These are phyloP conservation scores for Flaveria linearis DNA, from an alignment of 129 eudicot genomes.

Conservation along the genomic window DNA sequence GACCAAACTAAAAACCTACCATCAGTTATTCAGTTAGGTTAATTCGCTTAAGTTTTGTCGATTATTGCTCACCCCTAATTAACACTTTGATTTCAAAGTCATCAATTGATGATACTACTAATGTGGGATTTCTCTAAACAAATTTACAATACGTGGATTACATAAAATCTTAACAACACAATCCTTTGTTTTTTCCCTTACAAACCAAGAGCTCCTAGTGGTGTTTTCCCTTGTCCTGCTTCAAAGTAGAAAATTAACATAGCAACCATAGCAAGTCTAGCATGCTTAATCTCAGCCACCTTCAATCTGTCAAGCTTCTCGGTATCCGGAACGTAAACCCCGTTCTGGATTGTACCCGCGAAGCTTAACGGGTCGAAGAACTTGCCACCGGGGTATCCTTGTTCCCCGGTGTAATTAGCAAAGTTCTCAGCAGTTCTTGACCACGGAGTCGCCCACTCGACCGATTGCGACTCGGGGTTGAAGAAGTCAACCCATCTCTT, in stretches of 20 bases:
- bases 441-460: constrained; percentile 99
- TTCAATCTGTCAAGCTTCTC: constrained; percentile 96
- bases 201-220: constrained; percentile 93
- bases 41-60: no score
- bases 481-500: constrained; percentile 98
- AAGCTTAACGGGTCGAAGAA: constrained; percentile 84
- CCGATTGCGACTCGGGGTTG: constrained; percentile 92
- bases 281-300: constrained; percentile 94
- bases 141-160: constrained; percentile 46
- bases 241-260: constrained; percentile 94
- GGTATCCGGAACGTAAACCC: constrained; percentile 70
- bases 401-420: constrained; percentile 82
- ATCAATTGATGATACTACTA: background rate
- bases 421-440: constrained; percentile 88
- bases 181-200: constrained; percentile 36
- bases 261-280: constrained; percentile 93
- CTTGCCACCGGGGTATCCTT: constrained; percentile 98
- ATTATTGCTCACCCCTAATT: no score
- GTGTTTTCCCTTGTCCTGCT: constrained; percentile 98
- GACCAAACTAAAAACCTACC: no score
- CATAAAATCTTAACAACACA: constrained; percentile 32
- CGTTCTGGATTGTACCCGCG: constrained; percentile 71
- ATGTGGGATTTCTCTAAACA: constrained; percentile 44
- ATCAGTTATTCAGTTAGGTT: no score
- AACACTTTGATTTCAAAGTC: no score